phyloP scores from a whole-genome alignment of 192 early-diverging fungal genomes.

The Backusella mclennaniae region DNA sequence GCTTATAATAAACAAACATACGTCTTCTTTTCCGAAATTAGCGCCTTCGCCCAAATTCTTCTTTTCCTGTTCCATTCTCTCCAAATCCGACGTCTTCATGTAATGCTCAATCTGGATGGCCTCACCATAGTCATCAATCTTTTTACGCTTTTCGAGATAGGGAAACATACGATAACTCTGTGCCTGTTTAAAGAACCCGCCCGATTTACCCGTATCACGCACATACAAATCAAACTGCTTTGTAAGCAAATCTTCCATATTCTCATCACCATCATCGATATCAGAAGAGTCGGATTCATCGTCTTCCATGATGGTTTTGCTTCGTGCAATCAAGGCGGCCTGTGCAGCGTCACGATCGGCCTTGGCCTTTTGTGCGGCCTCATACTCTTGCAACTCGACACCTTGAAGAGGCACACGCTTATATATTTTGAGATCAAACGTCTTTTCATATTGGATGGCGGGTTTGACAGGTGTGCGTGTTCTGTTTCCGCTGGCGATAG shows the following conservation, averaged over 20 bases:
- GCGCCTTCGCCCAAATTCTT: slow-evolving; percentile 24
- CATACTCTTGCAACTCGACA: slow-evolving; percentile 72
- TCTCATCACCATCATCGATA: slow-evolving; percentile 54
- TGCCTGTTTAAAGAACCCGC: slow-evolving; percentile 74
- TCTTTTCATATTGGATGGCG: slow-evolving; percentile 26
- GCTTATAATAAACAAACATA: slow-evolving; percentile 37
- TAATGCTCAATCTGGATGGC: slow-evolving; percentile 36
- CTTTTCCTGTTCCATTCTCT: slow-evolving; percentile 61
- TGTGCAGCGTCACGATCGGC: slow-evolving; percentile 75
- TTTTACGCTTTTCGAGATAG: slow-evolving; percentile 73
- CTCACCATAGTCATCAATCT: slow-evolving; percentile 84
- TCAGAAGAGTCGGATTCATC: slow-evolving; percentile 64
- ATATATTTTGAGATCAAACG: slow-evolving; percentile 43
- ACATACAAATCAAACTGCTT: slow-evolving; percentile 83
- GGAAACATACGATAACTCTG: slow-evolving; percentile 91
- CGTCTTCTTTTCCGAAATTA: slow-evolving; percentile 28
- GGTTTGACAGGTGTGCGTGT: slow-evolving; percentile 26
- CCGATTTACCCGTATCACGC: slow-evolving; percentile 68
- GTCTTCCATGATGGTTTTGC: slow-evolving; percentile 74
- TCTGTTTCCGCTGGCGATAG: slow-evolving; percentile 13
- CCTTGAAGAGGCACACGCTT: slow-evolving; percentile 82
- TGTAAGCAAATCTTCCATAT: slow-evolving; percentile 46
- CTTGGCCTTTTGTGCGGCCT: slow-evolving; percentile 58
- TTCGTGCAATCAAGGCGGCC: slow-evolving; percentile 60
- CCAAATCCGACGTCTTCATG: slow-evolving; percentile 28